Evolutionary conservation across 148 eudicot species (phyloP), one percentile per base, ranked within the genome.

Genomic region (Chenopodium berlandieri): DNA sequence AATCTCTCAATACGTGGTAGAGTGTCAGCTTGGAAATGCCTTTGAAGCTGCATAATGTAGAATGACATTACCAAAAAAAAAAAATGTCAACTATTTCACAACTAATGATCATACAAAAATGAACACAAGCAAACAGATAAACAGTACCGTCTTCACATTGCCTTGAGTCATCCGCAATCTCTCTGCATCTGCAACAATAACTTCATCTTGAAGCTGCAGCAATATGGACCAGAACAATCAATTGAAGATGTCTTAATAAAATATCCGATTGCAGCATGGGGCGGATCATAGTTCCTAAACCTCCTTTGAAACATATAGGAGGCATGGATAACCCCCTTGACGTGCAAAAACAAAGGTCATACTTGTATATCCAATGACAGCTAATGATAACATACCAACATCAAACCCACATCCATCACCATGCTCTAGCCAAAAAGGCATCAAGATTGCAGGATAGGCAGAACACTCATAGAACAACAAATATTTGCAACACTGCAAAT

Each of bases 181-280:
- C 84, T 96, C 99, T 37, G 89, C 88, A 89, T 96, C 98, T 58
- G 97, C 91, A 80, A 89, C 85, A 79, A 94, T 89, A 46, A 94
- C 97, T 86, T 96, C 99, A 92, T 96, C 99, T 80, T 96, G 98
- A 83, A 96, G 93, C 99, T 95, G 90, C 89, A 89, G 44, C 58
- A 87, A 78, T 8, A 78, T 68, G 62, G 60, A 79, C 17, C 56
- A 79, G 32, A 86, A 73, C 66, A 63, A 54, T 70, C 72, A 86
- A 71, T 75, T 77, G 64, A 58, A 71, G 37, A 64, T n/a, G 73
- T 12, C 44, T 50, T 27, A 17, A 47, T 30, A 52, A 16, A 52
- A 60, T 40, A 25, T 32, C 52, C 47, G 12, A 32, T 50, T 52
- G 66, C 82, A 71, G 56, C 4, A 67, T 9, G 70, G 11, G 54